Evolutionary conservation across 163 green algal species (phyloP), one percentile per base, ranked within the genome.

Genomic region (Volvox carteri): DNA sequence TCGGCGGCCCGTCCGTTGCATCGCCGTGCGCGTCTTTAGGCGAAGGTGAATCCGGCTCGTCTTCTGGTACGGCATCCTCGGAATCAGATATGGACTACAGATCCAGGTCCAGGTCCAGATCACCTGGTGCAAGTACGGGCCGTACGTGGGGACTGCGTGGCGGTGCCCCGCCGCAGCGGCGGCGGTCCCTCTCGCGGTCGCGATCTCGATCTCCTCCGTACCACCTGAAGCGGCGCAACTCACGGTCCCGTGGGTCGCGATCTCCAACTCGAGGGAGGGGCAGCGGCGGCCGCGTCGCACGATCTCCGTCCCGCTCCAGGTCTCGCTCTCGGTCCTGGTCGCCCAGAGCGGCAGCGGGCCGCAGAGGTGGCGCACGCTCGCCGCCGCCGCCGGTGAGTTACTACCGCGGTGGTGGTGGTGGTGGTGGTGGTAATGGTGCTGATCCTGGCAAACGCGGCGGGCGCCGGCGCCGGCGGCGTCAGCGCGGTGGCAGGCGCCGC

Each of bases 171-270:
- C 25, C 42, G 12, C 44, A 41, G 30, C 73, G 73, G 25, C 44
- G 42, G 1, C 44, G 73, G 4, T 80, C 73, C 35, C 4, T 8
- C 44, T 80, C 73, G 28, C 42, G 73, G 42, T 80, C 73, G 2
- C 44, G 73, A 28, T 80, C 73, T 25, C 73, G 73, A 28, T 80
- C 73, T 50, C 73, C 73, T 42, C 73, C 73, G 23, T 80, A 80
- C 73, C 73, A 80, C 44, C n/a, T 80, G 6, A 60, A 60, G 44
- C 73, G 73, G 23, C 73, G 42, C 25, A 62, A 80, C 44, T 80
- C 73, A 25, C 73, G 73, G 7, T 80, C 73, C 28, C 73, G 73
- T 30, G 73, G 42, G 73, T 80, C 73, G 42, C 73, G 73, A 28
- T 80, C 76, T 35, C 76, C 52, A 33, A 14, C 18, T 14, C 50